Percentiles rank a stretch among this genome's conserved stretches.
Evolutionary conservation across 2,329 filamentous ascomycete genomes (phyloP).

Genomic region (Pezicula carpinea): DNA sequence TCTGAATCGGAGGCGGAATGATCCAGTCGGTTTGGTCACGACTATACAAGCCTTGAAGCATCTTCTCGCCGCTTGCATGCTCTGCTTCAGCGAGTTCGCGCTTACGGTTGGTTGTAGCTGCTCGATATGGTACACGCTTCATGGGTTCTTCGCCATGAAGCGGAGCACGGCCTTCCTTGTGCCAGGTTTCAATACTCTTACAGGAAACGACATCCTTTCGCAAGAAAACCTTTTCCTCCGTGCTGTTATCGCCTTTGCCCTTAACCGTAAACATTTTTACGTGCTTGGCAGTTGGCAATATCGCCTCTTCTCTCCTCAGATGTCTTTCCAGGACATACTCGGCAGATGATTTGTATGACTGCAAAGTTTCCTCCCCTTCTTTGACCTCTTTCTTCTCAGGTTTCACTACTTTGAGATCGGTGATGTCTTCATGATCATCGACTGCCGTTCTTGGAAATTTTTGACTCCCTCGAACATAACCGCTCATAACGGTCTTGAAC

Average conservation of each 20-base stretch:
- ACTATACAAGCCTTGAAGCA: constrained; percentile 81
- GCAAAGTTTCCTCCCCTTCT: constrained; percentile 75
- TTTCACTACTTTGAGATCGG: constrained; percentile 69
- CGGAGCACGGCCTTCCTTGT: constrained; percentile 86
- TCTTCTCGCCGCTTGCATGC: constrained; percentile 70
- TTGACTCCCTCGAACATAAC: constrained; percentile 55
- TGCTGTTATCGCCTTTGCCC: constrained; percentile 67
- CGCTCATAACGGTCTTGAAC: constrained; percentile 76
- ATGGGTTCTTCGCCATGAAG: constrained; percentile 66
- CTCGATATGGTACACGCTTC: constrained; percentile 85
- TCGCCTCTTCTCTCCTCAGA: constrained; percentile 85
- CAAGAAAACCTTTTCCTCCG: constrained; percentile 75
- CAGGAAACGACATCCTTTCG: constrained; percentile 78
- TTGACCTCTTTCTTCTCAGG: constrained; percentile 69
- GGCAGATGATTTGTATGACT: constrained; percentile 81
- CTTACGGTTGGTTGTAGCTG: constrained; percentile 81
- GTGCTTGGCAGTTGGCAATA: constrained; percentile 62
- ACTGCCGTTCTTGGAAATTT: constrained; percentile 57
- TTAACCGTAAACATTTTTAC: constrained; percentile 72
- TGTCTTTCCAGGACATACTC: constrained; percentile 85
- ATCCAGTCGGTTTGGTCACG: constrained; percentile 91
- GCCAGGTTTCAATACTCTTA: constrained; percentile 94
- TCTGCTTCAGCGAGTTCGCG: constrained; percentile 86
- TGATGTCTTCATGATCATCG: constrained; percentile 75
- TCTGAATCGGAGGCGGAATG: constrained; percentile 77